phyloP scores from a whole-genome alignment of 108 stramenopile species.

The Cyclotella atomus region DNA sequence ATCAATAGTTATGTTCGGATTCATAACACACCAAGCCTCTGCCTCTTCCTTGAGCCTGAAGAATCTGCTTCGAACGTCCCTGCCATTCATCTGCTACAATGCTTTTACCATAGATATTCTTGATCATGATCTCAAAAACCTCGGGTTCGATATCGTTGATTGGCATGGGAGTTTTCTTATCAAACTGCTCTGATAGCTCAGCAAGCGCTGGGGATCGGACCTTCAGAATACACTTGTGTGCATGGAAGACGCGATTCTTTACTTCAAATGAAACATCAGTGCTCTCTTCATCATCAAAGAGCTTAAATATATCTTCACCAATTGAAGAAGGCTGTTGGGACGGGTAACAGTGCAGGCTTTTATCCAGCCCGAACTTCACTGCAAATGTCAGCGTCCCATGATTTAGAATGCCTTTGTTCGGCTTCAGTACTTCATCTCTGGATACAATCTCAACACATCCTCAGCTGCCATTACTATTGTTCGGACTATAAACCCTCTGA shows the following conservation, averaged over 20 bases:
- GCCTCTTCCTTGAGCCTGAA: background rate
- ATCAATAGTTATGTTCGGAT: background rate
- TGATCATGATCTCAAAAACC: background rate
- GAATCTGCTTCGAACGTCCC: background rate
- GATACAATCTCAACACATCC: background rate
- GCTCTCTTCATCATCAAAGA: conserved; percentile 5
- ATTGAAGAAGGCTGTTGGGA: background rate
- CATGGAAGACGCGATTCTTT: background rate
- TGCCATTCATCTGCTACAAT: background rate
- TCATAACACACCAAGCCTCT: background rate
- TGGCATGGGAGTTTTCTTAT: background rate
- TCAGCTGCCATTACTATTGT: background rate
- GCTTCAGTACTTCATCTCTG: background rate
- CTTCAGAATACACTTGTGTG: background rate
- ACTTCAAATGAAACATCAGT: background rate
- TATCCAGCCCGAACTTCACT: background rate
- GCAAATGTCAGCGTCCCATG: background rate
- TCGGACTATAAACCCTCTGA: too few species aligned
- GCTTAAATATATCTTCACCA: background rate
- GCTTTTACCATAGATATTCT: conserved; percentile 2
- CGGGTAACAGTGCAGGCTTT: background rate
- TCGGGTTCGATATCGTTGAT: conserved; percentile 1
- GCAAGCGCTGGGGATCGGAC: background rate
- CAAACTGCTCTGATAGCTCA: background rate
- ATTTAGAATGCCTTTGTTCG: background rate